Percentiles rank a stretch among this genome's conserved stretches.
Conservation (phyloP, 2,329 filamentous ascomycete species). For the Colletotrichum tropicicola region DNA sequence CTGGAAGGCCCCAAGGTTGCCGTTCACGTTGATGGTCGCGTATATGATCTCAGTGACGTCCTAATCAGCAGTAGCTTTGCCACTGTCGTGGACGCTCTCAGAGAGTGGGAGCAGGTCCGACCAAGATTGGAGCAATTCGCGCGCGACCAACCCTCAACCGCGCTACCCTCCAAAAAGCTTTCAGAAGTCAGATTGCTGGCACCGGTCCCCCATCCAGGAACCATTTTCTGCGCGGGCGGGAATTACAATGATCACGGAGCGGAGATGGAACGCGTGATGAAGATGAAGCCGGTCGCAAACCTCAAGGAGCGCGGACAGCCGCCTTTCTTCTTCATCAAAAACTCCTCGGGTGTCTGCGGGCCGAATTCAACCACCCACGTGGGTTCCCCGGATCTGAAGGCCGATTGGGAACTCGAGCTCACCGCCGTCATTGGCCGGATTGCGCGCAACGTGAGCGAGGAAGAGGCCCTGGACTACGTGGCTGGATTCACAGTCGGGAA, state of each 20-base stretch:
- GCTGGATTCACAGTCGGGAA: neutral
- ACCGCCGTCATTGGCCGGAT: neutral
- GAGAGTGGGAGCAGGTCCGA: neutral
- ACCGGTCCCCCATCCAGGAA: neutral
- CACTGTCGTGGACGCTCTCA: neutral
- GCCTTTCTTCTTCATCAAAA: neutral
- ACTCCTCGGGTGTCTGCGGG: neutral
- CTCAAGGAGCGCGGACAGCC: neutral
- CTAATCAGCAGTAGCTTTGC: too few relatives aligned
- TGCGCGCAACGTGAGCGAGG: neutral
- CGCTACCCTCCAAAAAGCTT: neutral
- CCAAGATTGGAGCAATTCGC: neutral
- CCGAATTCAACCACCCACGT: neutral
- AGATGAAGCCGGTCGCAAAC: neutral
- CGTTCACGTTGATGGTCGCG: too few relatives aligned
- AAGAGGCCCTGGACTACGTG: neutral
- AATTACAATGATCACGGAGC: neutral
- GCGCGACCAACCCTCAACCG: neutral
- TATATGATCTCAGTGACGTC: too few relatives aligned
- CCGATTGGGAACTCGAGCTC: neutral
- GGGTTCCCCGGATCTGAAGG: neutral
- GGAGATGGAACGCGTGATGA: neutral
- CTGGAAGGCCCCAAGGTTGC: too few relatives aligned
- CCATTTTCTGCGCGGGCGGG: neutral
- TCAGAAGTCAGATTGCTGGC: neutral